These are phyloP conservation scores for Sarocladium strictum DNA, from an alignment of 2,329 filamentous ascomycete genomes.

Conservation along the genomic window DNA sequence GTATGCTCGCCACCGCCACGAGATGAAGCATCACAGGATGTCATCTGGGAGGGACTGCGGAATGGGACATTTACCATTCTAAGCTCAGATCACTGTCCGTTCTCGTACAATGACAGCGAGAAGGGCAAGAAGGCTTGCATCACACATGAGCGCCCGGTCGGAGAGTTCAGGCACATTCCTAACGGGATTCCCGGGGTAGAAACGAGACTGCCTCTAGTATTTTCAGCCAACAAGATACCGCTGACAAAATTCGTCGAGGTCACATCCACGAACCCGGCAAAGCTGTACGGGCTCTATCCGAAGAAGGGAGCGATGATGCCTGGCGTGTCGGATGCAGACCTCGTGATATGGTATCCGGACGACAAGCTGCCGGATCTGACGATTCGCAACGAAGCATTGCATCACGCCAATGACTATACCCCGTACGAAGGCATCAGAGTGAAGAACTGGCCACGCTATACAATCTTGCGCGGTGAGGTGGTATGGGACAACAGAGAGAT, in stretches of 20 bases:
- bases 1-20: slow-evolving; percentile 48
- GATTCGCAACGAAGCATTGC: slow-evolving; percentile 46
- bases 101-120: slow-evolving; percentile 39
- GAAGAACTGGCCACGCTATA: slow-evolving; percentile 56
- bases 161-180: slow-evolving; percentile 49
- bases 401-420: slow-evolving; percentile 58
- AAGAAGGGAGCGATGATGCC: slow-evolving; percentile 43
- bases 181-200: slow-evolving; percentile 54
- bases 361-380: slow-evolving; percentile 27
- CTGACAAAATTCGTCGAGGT: slow-evolving; percentile 48
- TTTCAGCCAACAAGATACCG: slow-evolving; percentile 34
- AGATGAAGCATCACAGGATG: slow-evolving; percentile 38
- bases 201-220: slow-evolving; percentile 43
- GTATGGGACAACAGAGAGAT: slow-evolving; percentile 51
- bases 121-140: slow-evolving; percentile 40
- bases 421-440: slow-evolving; percentile 53
- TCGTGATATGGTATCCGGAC: slow-evolving; percentile 52
- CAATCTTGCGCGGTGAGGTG: slow-evolving; percentile 50
- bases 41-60: slow-evolving; percentile 42
- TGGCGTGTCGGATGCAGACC: slow-evolving; percentile 47
- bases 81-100: slow-evolving; percentile 42
- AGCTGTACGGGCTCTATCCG: slow-evolving; percentile 50
- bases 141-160: slow-evolving; percentile 32
- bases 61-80: slow-evolving; percentile 48
- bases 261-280: slow-evolving; percentile 48